Percentiles rank a stretch among this genome's conserved stretches.
phyloP scores from a whole-genome alignment of 129 eudicot species.

The Heracleum sosnowskyi region DNA sequence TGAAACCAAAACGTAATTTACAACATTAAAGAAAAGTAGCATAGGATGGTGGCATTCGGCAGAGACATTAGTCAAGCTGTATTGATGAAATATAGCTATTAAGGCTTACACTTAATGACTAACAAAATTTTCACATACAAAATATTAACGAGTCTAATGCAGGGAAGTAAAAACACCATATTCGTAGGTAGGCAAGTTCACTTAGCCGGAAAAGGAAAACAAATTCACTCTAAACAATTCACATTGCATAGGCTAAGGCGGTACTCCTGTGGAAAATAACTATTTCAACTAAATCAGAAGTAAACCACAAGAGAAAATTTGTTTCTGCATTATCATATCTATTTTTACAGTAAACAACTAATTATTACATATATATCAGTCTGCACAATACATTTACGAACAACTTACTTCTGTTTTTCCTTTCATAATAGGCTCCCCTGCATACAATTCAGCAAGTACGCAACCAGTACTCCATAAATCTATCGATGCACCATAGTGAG shows the following conservation, averaged over 20 bases:
- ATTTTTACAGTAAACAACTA: background rate
- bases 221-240: background rate
- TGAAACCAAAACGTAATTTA: background rate
- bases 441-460: background rate
- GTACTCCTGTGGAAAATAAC: background rate
- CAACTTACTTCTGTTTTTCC: background rate
- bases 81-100: background rate
- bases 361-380: background rate
- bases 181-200: no score
- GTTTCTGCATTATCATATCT: background rate
- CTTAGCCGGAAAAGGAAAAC: background rate
- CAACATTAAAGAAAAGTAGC: background rate
- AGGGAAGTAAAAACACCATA: no score
- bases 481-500: background rate
- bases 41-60: background rate
- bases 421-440: background rate
- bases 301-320: background rate
- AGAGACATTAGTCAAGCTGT: background rate
- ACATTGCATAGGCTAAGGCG: background rate
- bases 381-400: background rate
- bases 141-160: no score
- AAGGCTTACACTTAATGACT: background rate
- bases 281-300: background rate
- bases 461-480: conserved; percentile 4
- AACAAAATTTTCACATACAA: background rate